Base-by-base conservation (phyloP, 1,284 basidiomycete genomes). In the Ceratobasidium sp. region DNA sequence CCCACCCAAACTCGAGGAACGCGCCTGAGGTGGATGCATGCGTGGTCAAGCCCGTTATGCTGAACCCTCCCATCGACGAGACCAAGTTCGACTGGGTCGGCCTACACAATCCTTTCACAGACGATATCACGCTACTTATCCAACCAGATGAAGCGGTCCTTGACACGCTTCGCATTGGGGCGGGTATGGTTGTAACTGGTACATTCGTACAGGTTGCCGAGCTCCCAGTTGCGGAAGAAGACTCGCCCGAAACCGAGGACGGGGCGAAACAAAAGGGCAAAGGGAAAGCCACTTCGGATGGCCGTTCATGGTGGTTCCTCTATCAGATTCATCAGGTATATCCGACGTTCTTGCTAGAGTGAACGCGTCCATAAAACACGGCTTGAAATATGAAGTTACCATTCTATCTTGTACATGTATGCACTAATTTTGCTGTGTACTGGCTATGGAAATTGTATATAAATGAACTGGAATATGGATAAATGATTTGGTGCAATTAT, bases 281-380 rank as follows among this genome's bases (percentile, higher is more conserved):
- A 41, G 54, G 51, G 47, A 31, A 60, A 24, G 27, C 71, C 63
- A 54, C 71, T 4, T 36, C 71, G 4, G 59, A 36, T n/a, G 57
- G 47, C 7, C 71, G 71, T 19, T 73, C 71, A 15, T 73, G 71
- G 71, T 73, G 71, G 71, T 73, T 73, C 17, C 31, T 73, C 17
- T 73, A 63, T 36, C 71, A 73, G 50, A 54, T 73, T 29, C 48
- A 33, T 22, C 71, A 73, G 31, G 60, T 73, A 22, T 73, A 62
- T 36, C 71, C 71, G 17, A 73, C 71, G 19, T 73, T 73, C 44
- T 51, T 62, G 8, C 27, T 47, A 8, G 54, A 73, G 71, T 73
- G 19, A 63, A 27, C 15, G 24, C 24, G 11, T 11, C 11, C 11
- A 41, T 41, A 11, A 41, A 41, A 41, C 11, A 41, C 14, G 59